Conservation (phyloP, 441 rosid species). For the Euphorbia corollata region DNA sequence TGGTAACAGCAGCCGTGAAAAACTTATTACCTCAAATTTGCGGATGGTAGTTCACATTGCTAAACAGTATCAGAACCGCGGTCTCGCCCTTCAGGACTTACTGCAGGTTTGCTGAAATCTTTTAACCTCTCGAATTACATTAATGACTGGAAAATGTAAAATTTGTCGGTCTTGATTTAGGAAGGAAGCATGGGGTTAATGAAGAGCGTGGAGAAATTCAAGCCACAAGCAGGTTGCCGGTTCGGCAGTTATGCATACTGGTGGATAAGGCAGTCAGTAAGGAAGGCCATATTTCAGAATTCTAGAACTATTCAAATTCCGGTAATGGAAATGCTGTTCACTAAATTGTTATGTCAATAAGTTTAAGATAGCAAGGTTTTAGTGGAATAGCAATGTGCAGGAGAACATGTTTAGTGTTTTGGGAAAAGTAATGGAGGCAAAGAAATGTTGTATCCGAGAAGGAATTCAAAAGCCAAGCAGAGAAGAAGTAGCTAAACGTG, state of each 20-base stretch:
- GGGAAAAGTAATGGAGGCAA: constrained; percentile 64
- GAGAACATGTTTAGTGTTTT: constrained; percentile 52
- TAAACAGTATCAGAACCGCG: constrained; percentile 67
- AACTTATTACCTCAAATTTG: constrained; percentile 59
- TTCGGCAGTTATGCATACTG: constrained; percentile 83
- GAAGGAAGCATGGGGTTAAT: constrained; percentile 88
- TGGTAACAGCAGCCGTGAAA: constrained; percentile 54
- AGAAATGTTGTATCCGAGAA: constrained; percentile 45
- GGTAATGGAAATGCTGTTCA: constrained; percentile 34
- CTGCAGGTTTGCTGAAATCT: constrained; percentile 47
- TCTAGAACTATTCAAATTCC: constrained; percentile 78
- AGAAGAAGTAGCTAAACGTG: constrained; percentile 61
- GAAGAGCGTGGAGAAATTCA: constrained; percentile 81
- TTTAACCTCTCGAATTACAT: neutral
- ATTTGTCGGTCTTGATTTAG: constrained; percentile 27
- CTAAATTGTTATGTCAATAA: too few relatives aligned
- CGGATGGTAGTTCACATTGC: constrained; percentile 82
- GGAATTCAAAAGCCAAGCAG: constrained; percentile 50
- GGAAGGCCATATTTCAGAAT: constrained; percentile 65
- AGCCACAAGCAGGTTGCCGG: constrained; percentile 71
- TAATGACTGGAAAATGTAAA: constrained; percentile 3
- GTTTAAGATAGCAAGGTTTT: too few relatives aligned
- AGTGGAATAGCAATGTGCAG: constrained; percentile 33
- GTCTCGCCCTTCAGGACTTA: constrained; percentile 69
- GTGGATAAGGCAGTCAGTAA: constrained; percentile 76